Evolutionary conservation across 768 basidiomycete species (phyloP).

Genomic region (Tricholomella constricta): DNA sequence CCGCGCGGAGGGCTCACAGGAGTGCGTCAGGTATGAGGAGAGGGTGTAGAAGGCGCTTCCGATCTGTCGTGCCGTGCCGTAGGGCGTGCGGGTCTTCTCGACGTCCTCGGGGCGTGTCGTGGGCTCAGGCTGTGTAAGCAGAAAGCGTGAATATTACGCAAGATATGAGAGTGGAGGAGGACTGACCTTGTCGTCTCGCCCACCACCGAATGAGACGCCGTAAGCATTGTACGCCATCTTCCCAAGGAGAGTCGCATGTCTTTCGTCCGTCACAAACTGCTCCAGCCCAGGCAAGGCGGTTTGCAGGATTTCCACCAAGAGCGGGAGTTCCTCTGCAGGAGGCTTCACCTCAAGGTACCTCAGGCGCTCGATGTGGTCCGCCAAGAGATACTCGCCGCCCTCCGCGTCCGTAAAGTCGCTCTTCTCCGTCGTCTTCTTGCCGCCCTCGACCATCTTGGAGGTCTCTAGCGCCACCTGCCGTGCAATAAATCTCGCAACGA

Average conservation of each 20-base stretch:
- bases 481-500: constrained; percentile 73
- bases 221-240: constrained; percentile 79
- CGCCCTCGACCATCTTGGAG: constrained; percentile 46
- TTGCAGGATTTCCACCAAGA: constrained; percentile 57
- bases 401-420: constrained; percentile 51
- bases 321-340: constrained; percentile 47
- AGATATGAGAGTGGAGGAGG: neutral
- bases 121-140: constrained; percentile 46
- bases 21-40: constrained; percentile 78
- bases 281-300: constrained; percentile 72
- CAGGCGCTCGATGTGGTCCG: constrained; percentile 78
- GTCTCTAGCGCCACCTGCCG: constrained; percentile 70
- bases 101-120: constrained; percentile 63
- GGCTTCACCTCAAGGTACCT: constrained; percentile 62
- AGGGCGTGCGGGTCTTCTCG: constrained; percentile 76
- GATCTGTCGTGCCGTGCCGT: constrained; percentile 74
- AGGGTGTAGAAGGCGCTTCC: constrained; percentile 76
- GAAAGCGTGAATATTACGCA: neutral
- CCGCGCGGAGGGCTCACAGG: constrained; percentile 67
- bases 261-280: constrained; percentile 65
- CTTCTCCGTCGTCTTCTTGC: constrained; percentile 25
- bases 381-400: constrained; percentile 57
- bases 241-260: constrained; percentile 60
- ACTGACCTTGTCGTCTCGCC: constrained; percentile 70
- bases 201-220: constrained; percentile 68